Percentiles rank a stretch among this genome's conserved stretches.
Conservation (phyloP, 1,284 basidiomycete genomes). For the Ganoderma sp. region DNA sequence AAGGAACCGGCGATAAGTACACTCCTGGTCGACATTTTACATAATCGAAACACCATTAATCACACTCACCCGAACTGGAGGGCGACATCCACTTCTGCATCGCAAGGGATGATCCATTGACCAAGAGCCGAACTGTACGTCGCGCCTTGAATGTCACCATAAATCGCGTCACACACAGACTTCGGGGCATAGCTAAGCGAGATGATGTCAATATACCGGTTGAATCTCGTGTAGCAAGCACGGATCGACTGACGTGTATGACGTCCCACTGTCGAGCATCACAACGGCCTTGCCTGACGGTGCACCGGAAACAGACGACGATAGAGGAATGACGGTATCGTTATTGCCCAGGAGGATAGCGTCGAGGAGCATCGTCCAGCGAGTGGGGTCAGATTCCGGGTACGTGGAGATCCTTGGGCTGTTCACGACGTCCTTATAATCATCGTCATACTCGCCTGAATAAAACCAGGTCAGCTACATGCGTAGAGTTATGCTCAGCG, state of each 20-base stretch:
- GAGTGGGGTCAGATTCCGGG: constrained; percentile 61
- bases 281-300: constrained; percentile 73
- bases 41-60: neutral
- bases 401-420: constrained; percentile 69
- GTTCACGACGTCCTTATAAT: constrained; percentile 61
- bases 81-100: constrained; percentile 73
- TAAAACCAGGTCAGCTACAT: neutral
- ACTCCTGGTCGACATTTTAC: neutral
- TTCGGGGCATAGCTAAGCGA: constrained; percentile 63
- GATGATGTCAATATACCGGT: constrained; percentile 14
- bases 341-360: constrained; percentile 64
- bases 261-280: constrained; percentile 78
- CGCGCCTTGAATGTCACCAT: constrained; percentile 65
- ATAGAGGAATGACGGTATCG: constrained; percentile 54
- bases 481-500: too few species aligned
- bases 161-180: constrained; percentile 68
- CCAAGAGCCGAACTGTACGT: constrained; percentile 53
- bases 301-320: constrained; percentile 58
- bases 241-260: constrained; percentile 64
- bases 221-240: constrained; percentile 8
- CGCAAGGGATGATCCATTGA: constrained; percentile 74
- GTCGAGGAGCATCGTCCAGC: constrained; percentile 80
- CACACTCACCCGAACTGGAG: constrained; percentile 70
- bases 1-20: neutral
- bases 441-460: constrained; percentile 68